Evolutionary conservation across 2,329 filamentous ascomycete species (phyloP).

Genomic region (Nothomitra cinnamomea): DNA sequence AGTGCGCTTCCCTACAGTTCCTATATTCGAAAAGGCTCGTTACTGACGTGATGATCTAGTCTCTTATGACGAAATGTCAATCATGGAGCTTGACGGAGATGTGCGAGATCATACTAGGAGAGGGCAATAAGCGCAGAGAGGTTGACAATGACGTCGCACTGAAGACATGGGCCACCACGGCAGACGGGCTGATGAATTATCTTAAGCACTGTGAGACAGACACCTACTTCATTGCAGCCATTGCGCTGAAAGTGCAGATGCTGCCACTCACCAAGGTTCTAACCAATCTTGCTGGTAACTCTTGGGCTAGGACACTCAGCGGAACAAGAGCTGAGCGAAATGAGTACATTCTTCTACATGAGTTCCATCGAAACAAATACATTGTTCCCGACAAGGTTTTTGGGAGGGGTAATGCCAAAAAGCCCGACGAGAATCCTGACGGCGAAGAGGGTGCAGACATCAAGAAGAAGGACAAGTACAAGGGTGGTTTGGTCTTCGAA

Average conservation of each 20-base stretch:
- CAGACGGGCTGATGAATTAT: conserved; percentile 81
- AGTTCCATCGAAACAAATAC: conserved; percentile 93
- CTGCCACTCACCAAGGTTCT: conserved; percentile 85
- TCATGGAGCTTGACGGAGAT: conserved; percentile 98
- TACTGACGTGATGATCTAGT: conserved; percentile 25
- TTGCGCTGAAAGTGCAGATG: conserved; percentile 80
- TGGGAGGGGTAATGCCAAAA: conserved; percentile 56
- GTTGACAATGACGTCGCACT: conserved; percentile 78
- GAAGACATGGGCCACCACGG: conserved; percentile 69
- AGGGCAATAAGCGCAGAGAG: conserved; percentile 57
- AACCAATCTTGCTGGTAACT: conserved; percentile 93
- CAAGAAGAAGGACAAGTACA: conserved; percentile 99
- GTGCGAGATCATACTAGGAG: conserved; percentile 75
- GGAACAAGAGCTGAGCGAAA: conserved; percentile 95
- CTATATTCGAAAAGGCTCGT: no score
- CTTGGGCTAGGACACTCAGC: conserved; percentile 89
- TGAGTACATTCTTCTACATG: conserved; percentile 96
- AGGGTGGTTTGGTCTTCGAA: conserved; percentile 95
- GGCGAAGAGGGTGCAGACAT: conserved; percentile 44
- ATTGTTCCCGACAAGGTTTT: conserved; percentile 92
- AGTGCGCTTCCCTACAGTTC: conserved; percentile 16
- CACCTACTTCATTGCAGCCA: conserved; percentile 85
- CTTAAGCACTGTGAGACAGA: conserved; percentile 87
- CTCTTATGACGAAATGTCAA: conserved; percentile 90
- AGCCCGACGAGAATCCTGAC: conserved; percentile 50